phyloP scores from a whole-genome alignment of 2,329 filamentous ascomycete genomes.

The Microcyclospora tardicrescens region DNA sequence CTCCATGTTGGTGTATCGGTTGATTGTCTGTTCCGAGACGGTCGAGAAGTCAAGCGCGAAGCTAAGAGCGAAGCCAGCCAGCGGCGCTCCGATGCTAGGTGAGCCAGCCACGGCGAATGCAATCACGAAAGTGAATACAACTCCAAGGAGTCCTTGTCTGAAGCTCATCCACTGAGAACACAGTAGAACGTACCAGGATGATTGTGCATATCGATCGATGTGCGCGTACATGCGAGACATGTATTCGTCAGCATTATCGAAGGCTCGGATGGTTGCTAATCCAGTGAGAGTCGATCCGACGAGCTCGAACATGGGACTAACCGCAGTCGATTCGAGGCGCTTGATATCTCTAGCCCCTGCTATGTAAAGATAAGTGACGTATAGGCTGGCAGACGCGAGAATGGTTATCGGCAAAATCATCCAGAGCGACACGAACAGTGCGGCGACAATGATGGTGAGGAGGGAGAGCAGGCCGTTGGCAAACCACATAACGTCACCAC shows the following conservation, averaged over 20 bases:
- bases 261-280: neutral
- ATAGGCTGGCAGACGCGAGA: neutral
- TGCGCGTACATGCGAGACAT: constrained; percentile 44
- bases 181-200: neutral
- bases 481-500: too few relatives aligned
- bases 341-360: neutral
- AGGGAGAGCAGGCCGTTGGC: neutral
- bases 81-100: neutral
- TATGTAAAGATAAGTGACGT: neutral
- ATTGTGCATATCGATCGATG: neutral
- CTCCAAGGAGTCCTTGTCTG: neutral
- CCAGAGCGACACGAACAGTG: neutral
- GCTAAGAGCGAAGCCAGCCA: neutral
- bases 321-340: neutral
- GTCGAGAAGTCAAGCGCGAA: neutral
- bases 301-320: neutral
- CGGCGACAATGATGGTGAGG: neutral
- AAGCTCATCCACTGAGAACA: neutral
- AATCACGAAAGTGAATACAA: neutral
- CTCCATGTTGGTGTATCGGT: neutral
- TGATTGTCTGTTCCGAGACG: neutral
- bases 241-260: constrained; percentile 71
- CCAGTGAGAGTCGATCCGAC: neutral
- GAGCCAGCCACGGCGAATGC: neutral
- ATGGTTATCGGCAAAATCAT: neutral